Evolutionary conservation across 2,329 filamentous ascomycete species (phyloP).

Genomic region (Aspergillus spinulosporus): DNA sequence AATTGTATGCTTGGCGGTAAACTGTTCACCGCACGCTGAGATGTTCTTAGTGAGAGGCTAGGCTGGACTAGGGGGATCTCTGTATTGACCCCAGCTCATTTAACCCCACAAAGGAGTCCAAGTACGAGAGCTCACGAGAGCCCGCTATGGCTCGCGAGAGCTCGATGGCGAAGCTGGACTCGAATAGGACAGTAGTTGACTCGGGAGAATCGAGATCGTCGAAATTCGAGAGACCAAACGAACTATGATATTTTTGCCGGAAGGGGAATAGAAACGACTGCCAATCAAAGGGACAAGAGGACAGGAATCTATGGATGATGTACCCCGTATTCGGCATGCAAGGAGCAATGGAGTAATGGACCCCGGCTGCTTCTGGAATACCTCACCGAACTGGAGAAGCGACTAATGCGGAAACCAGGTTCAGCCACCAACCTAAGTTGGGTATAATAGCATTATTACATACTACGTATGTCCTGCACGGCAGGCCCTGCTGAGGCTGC

Average conservation of each 20-base stretch:
- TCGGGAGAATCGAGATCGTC: not conserved
- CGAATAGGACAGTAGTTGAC: not conserved
- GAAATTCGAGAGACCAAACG: not conserved
- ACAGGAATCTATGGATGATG: not conserved
- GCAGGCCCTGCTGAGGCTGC: not conserved
- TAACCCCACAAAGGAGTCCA: not conserved
- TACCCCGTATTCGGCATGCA: constrained; percentile 9
- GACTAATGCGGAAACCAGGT: constrained; percentile 3
- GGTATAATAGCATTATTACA: not conserved
- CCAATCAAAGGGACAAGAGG: constrained; percentile 1
- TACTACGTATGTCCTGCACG: not conserved
- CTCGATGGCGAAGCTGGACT: not conserved
- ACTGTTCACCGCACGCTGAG: not conserved
- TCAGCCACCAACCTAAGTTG: constrained; percentile 5
- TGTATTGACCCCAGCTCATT: not conserved
- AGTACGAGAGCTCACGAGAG: too few relatives aligned
- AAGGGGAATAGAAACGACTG: constrained; percentile 8
- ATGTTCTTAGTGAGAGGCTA: not conserved
- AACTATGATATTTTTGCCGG: not conserved
- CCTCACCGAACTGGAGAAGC: constrained; percentile 13
- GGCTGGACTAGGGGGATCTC: not conserved
- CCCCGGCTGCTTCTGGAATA: constrained; percentile 12
- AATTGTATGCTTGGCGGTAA: constrained; percentile 16
- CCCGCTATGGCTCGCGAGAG: not conserved
- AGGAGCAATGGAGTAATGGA: constrained; percentile 4